Evolutionary conservation across 495 filamentous ascomycete species (phyloP), one percentile per base, ranked within the genome.

Genomic region (Bacidia gigantensis): DNA sequence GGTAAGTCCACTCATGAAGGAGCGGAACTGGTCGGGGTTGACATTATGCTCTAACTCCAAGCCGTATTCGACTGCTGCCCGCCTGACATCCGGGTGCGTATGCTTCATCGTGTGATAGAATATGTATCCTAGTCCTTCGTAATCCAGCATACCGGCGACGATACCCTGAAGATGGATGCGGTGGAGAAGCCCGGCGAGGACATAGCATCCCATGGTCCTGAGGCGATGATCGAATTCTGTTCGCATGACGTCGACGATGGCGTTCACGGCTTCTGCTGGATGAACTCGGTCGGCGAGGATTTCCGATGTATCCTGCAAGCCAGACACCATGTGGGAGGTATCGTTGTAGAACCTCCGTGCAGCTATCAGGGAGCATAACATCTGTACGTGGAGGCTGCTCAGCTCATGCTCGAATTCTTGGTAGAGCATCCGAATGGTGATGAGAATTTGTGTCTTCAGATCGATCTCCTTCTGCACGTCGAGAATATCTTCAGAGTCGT

Each of bases 371-470:
- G 85, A 74, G 59, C 82, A 70, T 43, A 94, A 70, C 1, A 80
- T 77, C 2, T 75, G 73, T 0, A 79, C 71, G 21, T 83, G 78
- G 64, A 84, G 83, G 1, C 73, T 72, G 23, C 76, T 68, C 60
- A 88, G 85, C 41, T 74, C 71, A 18, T 76, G 70, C 17, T 75
- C 74, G 54, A 82, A 79, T 56, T 83, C 75, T 48, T 75, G 74
- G 41, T 92, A 75, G 57, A 95, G 75, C 20, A 86, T 73, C 51
- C 86, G 84, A 56, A 95, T 78, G 1, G 88, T 89, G 2, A 82
- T 74, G 18, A 95, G 70, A 5, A 85, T 82, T 64, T 95, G 89
- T 5, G 85, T 83, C 64, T 89, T 89, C 51, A 90, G 75, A 50
- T 93, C 87, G 49, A 78, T 74, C 0, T 74, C 69, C 62, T 83